phyloP scores from a whole-genome alignment of 192 early-diverging fungal species.

The Pilaira anomala region DNA sequence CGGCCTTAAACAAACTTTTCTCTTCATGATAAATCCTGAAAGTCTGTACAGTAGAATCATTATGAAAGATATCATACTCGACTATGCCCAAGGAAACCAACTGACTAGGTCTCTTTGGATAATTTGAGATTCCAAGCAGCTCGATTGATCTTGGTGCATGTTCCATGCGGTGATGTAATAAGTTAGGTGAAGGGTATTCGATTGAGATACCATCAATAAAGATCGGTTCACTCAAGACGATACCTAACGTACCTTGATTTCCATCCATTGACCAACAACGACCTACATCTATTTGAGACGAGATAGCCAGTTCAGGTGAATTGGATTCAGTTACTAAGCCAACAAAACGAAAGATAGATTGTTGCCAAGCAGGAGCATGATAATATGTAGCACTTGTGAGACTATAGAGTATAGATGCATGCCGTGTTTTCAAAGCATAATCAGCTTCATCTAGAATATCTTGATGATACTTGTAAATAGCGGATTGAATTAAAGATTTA shows the following conservation, averaged over 20 bases:
- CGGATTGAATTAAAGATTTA: background rate
- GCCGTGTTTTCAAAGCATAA: background rate
- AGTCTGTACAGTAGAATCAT: background rate
- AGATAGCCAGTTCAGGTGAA: constrained; percentile 39
- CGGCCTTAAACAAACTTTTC: too few species aligned
- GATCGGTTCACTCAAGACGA: constrained; percentile 57
- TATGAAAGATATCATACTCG: background rate
- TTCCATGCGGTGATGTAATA: background rate
- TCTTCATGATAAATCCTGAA: too few species aligned
- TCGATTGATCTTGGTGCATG: background rate
- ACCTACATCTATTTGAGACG: constrained; percentile 53
- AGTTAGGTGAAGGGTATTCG: constrained; percentile 55
- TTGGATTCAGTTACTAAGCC: background rate
- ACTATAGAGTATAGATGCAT: background rate
- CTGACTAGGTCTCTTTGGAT: background rate
- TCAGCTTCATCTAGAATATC: background rate
- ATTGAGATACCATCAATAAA: constrained; percentile 58
- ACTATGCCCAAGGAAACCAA: background rate
- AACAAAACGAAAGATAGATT: background rate
- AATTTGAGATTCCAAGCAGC: background rate
- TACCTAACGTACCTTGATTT: constrained; percentile 53
- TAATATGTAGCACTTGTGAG: background rate
- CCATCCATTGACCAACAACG: constrained; percentile 78
- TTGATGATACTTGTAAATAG: background rate
- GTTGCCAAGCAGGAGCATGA: background rate